phyloP scores from a whole-genome alignment of 495 filamentous ascomycete genomes.

The Penicillium maclennaniae region DNA sequence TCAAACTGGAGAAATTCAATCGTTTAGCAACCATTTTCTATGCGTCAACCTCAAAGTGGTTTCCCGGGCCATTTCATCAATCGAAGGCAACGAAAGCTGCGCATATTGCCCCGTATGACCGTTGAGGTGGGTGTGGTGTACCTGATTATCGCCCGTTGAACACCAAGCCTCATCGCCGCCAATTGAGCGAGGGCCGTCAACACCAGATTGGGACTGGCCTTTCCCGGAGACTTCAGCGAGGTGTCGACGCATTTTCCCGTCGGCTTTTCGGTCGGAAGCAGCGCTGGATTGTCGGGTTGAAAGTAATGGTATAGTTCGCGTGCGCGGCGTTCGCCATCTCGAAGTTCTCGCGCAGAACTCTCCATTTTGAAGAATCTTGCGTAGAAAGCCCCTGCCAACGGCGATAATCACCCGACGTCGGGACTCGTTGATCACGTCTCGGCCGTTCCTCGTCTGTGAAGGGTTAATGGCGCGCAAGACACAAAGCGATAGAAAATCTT shows the following conservation, averaged over 20 bases:
- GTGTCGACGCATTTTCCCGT: not conserved
- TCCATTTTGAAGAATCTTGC: too few species aligned
- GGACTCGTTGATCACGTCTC: too few species aligned
- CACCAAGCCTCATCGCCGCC: constrained; percentile 35
- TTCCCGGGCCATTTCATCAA: too few species aligned
- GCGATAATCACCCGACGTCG: too few species aligned
- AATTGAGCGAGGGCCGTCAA: constrained; percentile 40
- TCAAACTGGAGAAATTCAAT: constrained; percentile 4
- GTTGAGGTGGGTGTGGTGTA: constrained; percentile 4
- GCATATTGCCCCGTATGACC: too few species aligned
- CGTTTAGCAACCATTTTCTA: not conserved
- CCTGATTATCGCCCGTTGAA: constrained; percentile 42
- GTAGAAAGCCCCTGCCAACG: too few species aligned
- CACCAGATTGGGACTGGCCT: constrained; percentile 28
- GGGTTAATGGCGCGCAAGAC: too few species aligned
- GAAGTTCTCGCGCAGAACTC: too few species aligned
- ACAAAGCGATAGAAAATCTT: too few species aligned
- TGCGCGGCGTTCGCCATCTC: constrained; percentile 10
- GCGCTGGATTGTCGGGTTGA: constrained; percentile 21
- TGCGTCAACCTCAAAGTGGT: not conserved
- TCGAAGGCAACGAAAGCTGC: too few species aligned
- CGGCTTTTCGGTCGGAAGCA: constrained; percentile 13
- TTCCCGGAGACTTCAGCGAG: not conserved
- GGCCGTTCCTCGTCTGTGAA: too few species aligned
- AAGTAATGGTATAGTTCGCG: constrained; percentile 23